A percentile compares a stretch with the other conserved stretches of the same genome.
Evolutionary conservation across 306 rosid genomes (phyloP).

Genomic region (Acacia acuminata): DNA sequence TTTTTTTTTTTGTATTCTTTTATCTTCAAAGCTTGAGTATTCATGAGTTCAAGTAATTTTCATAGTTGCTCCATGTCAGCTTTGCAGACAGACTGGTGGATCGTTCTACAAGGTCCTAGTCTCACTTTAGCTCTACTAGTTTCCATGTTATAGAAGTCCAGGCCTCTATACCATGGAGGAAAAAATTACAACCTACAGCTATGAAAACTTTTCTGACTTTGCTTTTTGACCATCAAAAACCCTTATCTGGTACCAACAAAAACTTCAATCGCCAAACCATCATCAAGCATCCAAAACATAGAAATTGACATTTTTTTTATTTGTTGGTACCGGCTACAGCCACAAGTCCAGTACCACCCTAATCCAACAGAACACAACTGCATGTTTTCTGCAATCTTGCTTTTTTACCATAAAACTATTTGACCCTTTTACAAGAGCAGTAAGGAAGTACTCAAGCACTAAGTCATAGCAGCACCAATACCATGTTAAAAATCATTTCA

Average conservation of each 20-base stretch:
- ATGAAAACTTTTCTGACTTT: background rate
- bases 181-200: background rate
- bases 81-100: background rate
- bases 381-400: background rate
- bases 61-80: conserved; percentile 3
- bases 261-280: background rate
- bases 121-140: conserved; percentile 23
- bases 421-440: background rate
- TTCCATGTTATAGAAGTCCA: conserved; percentile 6
- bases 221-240: background rate
- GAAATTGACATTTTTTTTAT: background rate
- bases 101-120: conserved; percentile 10
- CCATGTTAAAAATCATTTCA: background rate
- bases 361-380: background rate
- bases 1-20: background rate
- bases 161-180: conserved; percentile 1
- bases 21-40: background rate
- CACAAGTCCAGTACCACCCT: background rate
- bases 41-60: background rate
- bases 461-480: background rate
- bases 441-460: background rate
- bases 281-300: conserved; percentile 1
- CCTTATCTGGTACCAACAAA: conserved; percentile 5
- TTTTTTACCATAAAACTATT: background rate
- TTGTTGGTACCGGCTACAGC: background rate